A percentile compares a stretch with the other conserved stretches of the same genome.
phyloP scores from a whole-genome alignment of 2,329 filamentous ascomycete species.

The Xylariaceae sp. region DNA sequence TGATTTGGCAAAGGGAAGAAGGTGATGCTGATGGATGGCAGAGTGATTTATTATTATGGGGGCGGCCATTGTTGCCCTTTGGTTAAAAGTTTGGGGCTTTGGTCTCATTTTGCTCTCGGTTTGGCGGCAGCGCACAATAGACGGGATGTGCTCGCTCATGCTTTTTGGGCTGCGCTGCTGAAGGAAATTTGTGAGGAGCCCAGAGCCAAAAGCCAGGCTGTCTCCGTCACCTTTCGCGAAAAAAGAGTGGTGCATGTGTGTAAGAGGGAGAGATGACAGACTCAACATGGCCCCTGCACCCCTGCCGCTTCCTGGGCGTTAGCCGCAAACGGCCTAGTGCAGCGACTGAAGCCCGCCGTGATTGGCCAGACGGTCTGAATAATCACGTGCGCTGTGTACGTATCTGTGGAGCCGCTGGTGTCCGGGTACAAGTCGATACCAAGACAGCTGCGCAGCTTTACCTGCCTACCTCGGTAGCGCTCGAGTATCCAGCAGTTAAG shows the following conservation, averaged over 20 bases:
- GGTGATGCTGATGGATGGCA: conserved; percentile 26
- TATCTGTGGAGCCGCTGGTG: conserved; percentile 6
- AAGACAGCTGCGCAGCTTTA: not conserved
- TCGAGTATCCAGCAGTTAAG: not conserved
- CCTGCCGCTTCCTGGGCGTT: conserved; percentile 8
- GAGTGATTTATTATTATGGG: conserved; percentile 33
- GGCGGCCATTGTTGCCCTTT: conserved; percentile 33
- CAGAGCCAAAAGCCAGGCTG: conserved; percentile 25
- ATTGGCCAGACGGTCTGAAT: conserved; percentile 7
- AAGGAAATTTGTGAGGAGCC: conserved; percentile 27
- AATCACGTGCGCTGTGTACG: conserved; percentile 17
- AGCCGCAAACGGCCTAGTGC: conserved; percentile 12
- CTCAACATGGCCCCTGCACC: conserved; percentile 18
- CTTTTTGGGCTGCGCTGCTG: conserved; percentile 24
- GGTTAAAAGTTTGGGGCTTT: conserved; percentile 33
- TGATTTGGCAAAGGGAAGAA: conserved; percentile 17
- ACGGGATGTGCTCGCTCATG: conserved; percentile 28
- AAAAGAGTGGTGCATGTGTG: conserved; percentile 23
- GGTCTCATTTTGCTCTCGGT: conserved; percentile 34
- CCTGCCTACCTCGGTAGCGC: not conserved
- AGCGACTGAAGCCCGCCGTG: not conserved
- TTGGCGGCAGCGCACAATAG: conserved; percentile 30
- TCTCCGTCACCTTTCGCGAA: conserved; percentile 25
- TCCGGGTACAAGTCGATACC: not conserved
- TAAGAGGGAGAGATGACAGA: conserved; percentile 17